Base-by-base conservation (phyloP, 192 early-diverging fungal species). In the Dissophora ornata region DNA sequence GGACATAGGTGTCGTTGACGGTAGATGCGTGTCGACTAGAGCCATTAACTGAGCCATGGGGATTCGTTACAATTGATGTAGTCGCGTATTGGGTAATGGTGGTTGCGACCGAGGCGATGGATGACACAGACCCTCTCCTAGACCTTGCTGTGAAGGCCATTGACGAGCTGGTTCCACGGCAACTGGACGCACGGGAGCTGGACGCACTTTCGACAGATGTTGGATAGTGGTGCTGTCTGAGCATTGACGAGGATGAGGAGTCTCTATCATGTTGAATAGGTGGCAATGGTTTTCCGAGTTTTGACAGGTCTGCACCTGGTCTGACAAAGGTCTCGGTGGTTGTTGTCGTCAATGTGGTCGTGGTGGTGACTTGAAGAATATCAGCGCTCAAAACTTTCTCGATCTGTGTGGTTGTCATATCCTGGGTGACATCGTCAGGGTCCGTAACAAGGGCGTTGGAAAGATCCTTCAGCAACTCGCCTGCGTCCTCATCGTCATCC, bases 401-500 rank as follows among this genome's bases (percentile, higher is more conserved):
- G 46, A 75, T 75, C 48, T 75, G 71, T 13, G 71, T 75, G 0
- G 63, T 75, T 0, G 71, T 67, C 71, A 75, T 75, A 19, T 75
- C 71, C 32, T 75, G 26, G 19, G 71, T 75, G n/a, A 75, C 63
- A 47, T 75, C 71, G 13, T 75, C 71, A 6, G 71, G 71, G 29
- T 75, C 71, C 1, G 71, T 75, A 13, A 75, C 57, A 18, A 75
- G 50, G 0, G 67, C 69, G 24, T 68, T 62, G 18, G 78, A 71
- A 21, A 69, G 62, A 40, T 69, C 69, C 36, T 60, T 66, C 30
- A 79, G 29, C 16, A 77, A 50, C 22, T 74, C 79, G 1, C 79
- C 57, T 15, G 57, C 66, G 16, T 67, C 67, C 2, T 71, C 63
- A 46, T 85, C 85, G 28, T 85, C 77, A 51, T 80, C 79, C 26